Conservation (phyloP, 1,284 basidiomycete species). For the Pseudozyma tsukubaensis region DNA sequence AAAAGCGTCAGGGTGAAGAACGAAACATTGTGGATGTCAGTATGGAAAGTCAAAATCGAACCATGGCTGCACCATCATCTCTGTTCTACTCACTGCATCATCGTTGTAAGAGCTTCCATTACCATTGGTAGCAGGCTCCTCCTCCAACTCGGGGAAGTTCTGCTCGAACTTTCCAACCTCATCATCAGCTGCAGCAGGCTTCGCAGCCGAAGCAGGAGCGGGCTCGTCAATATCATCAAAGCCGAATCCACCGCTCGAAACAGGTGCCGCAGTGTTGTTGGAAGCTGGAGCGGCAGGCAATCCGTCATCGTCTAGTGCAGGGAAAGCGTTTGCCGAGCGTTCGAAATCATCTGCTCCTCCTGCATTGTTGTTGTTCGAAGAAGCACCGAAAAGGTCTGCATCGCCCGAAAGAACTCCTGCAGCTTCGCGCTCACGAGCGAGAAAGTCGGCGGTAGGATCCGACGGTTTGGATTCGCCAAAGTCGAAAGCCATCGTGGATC, state of each 20-base stretch:
- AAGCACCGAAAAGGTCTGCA: slow-evolving; percentile 62
- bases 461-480: slow-evolving; percentile 52
- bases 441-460: slow-evolving; percentile 68
- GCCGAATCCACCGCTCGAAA: slow-evolving; percentile 22
- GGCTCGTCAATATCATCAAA: slow-evolving; percentile 42
- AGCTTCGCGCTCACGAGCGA: slow-evolving; percentile 63
- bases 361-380: slow-evolving; percentile 31
- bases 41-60: no score
- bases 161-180: slow-evolving; percentile 90
- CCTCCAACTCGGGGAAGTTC: slow-evolving; percentile 87
- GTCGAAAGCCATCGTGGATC: slow-evolving; percentile 55
- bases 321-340: slow-evolving; percentile 74
- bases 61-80: no score
- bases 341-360: slow-evolving; percentile 58
- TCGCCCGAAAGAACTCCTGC: slow-evolving; percentile 63
- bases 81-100: slow-evolving; percentile 30
- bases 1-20: no score
- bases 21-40: no score
- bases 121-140: slow-evolving; percentile 21
- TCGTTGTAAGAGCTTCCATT: slow-evolving; percentile 33
- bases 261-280: slow-evolving; percentile 4
- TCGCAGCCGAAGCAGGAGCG: slow-evolving; percentile 14
- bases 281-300: slow-evolving; percentile 21
- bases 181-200: slow-evolving; percentile 70
- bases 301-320: slow-evolving; percentile 70